Conservation (phyloP, 2,329 filamentous ascomycete genomes). For the Blastomyces emzantsi region DNA sequence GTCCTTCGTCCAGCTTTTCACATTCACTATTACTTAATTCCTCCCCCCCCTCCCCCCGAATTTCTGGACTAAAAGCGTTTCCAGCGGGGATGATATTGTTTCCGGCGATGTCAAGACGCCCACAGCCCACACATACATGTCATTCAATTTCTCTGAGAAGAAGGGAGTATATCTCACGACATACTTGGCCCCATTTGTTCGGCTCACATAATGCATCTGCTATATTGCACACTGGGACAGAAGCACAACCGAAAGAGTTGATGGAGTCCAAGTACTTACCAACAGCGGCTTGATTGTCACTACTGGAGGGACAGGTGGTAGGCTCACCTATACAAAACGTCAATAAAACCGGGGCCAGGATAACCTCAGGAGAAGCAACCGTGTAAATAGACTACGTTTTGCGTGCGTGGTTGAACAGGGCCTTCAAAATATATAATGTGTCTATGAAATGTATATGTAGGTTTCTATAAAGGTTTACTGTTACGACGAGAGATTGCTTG, state of each 20-base stretch:
- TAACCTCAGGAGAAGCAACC: neutral
- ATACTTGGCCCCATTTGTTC: slow-evolving; percentile 13
- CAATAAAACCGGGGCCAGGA: neutral
- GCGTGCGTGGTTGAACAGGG: neutral
- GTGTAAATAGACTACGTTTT: neutral
- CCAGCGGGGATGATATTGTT: neutral
- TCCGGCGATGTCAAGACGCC: slow-evolving; percentile 1
- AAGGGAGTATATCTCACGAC: neutral
- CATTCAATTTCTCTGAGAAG: slow-evolving; percentile 3
- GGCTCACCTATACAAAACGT: neutral
- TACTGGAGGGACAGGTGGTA: neutral
- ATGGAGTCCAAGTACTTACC: too few species aligned
- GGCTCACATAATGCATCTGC: neutral
- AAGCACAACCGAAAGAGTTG: too few species aligned
- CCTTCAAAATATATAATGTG: neutral
- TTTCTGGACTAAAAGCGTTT: neutral
- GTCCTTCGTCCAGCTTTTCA: neutral
- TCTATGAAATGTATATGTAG: too few species aligned
- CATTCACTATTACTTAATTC: neutral
- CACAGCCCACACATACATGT: slow-evolving; percentile 1
- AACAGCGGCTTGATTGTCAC: neutral
- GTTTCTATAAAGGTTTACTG: too few species aligned
- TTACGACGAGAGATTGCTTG: too few species aligned
- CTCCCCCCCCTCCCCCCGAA: neutral
- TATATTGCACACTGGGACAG: neutral